These are phyloP conservation scores for Eucalyptus regnans DNA, from an alignment of 345 rosid species.

Conservation along the genomic window DNA sequence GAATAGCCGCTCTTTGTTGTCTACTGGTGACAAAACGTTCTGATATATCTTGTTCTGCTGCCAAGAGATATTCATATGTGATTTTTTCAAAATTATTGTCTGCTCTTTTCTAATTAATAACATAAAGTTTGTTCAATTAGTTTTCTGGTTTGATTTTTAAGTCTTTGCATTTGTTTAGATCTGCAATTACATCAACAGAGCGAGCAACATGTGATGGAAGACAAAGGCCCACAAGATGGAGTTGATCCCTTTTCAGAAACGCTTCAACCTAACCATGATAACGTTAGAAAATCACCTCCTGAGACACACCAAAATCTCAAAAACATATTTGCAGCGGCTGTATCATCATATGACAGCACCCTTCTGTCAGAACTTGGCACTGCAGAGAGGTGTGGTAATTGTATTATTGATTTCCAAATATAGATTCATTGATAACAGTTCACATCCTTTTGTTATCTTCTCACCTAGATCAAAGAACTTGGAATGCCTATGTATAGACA, in stretches of 20 bases:
- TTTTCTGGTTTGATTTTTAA: not conserved
- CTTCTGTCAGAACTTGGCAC: constrained; percentile 27
- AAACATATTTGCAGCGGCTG: constrained; percentile 12
- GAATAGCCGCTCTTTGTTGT: not conserved
- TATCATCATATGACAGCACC: constrained; percentile 2
- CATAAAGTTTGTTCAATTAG: not conserved
- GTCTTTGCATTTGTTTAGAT: not conserved
- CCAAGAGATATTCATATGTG: not conserved
- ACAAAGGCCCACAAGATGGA: not conserved
- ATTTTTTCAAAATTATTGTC: not conserved
- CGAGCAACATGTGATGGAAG: not conserved
- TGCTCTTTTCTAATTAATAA: not conserved
- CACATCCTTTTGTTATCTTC: not conserved
- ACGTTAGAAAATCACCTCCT: not conserved
- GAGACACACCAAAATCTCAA: constrained; percentile 20
- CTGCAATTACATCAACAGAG: constrained; percentile 3
- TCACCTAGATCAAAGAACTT: not conserved
- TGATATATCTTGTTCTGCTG: not conserved
- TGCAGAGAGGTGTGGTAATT: constrained; percentile 32
- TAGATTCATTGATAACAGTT: constrained; percentile 2
- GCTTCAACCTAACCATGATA: not conserved
- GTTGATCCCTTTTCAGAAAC: not conserved
- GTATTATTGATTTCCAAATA: constrained; percentile 53
- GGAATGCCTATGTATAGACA: not conserved
- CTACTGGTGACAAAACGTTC: not conserved